These are phyloP conservation scores for Entomophthora muscae DNA, from an alignment of 371 early-diverging fungal genomes.

Conservation along the genomic window DNA sequence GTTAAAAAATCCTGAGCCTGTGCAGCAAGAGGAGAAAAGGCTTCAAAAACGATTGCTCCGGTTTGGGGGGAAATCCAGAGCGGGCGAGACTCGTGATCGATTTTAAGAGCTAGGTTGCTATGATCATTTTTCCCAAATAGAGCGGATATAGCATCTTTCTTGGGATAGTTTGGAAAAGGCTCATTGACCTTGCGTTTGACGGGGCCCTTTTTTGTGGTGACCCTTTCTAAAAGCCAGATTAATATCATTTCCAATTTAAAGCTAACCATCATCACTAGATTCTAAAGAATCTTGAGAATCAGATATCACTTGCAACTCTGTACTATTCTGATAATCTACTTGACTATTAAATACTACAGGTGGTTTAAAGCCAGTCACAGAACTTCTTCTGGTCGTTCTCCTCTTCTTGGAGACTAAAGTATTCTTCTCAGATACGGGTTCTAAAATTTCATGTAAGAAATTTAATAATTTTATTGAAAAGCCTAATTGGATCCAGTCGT, in stretches of 20 bases:
- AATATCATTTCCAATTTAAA: not conserved
- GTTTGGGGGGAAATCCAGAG: constrained; percentile 1
- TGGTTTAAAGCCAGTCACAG: not conserved
- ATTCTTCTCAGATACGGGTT: not conserved
- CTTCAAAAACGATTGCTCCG: constrained; percentile 13
- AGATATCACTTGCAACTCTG: not conserved
- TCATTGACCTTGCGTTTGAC: not conserved
- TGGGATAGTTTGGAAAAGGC: not conserved
- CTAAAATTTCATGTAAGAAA: not conserved
- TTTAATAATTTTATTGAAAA: not conserved
- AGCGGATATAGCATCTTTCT: not conserved
- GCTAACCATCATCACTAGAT: not conserved
- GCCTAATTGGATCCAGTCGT: not conserved
- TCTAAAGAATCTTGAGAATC: not conserved
- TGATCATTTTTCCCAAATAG: not conserved
- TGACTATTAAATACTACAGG: not conserved
- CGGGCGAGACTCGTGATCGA: not conserved
- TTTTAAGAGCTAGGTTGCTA: not conserved
- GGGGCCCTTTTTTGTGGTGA: not conserved
- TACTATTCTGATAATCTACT: not conserved
- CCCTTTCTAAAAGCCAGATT: not conserved
- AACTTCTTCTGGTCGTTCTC: not conserved
- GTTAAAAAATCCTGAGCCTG: constrained; percentile 97
- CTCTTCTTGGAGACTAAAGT: not conserved
- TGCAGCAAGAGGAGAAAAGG: constrained; percentile 82